Conservation (phyloP, 345 rosid genomes). For the Salix viminalis region DNA sequence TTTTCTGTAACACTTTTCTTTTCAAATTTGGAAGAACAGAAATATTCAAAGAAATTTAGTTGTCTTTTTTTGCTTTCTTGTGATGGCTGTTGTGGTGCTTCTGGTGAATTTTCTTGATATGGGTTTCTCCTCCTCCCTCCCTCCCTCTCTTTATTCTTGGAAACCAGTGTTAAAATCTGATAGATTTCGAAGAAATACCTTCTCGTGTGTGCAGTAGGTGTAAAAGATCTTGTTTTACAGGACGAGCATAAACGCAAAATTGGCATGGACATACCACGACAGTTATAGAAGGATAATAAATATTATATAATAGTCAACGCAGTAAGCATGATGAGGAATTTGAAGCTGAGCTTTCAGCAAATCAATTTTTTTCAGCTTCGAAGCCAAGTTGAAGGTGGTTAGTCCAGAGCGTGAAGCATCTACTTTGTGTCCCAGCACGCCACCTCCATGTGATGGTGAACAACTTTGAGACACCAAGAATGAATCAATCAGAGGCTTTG, state of each 20-base stretch:
- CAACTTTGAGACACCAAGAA: not conserved
- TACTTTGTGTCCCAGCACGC: conserved; percentile 6
- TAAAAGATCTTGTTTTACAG: not conserved
- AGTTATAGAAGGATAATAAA: not conserved
- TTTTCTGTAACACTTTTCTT: conserved; percentile 20
- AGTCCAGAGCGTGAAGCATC: not conserved
- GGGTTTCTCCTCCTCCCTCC: not conserved
- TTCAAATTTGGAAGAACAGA: conserved; percentile 3
- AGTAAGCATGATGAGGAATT: not conserved
- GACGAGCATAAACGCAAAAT: no score
- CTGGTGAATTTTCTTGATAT: not conserved
- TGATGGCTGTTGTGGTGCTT: not conserved
- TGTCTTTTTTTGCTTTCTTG: no score
- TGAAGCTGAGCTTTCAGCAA: not conserved
- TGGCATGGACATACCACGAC: no score
- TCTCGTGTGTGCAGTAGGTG: not conserved
- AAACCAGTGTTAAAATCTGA: not conserved
- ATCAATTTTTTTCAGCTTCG: not conserved
- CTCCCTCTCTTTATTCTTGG: not conserved
- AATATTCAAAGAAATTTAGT: not conserved
- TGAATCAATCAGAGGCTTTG: not conserved
- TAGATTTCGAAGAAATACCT: not conserved
- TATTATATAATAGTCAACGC: not conserved
- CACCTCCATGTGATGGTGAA: not conserved
- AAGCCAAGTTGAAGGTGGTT: not conserved